phyloP scores from a whole-genome alignment of 306 rosid genomes.

The Styphnolobium japonicum region DNA sequence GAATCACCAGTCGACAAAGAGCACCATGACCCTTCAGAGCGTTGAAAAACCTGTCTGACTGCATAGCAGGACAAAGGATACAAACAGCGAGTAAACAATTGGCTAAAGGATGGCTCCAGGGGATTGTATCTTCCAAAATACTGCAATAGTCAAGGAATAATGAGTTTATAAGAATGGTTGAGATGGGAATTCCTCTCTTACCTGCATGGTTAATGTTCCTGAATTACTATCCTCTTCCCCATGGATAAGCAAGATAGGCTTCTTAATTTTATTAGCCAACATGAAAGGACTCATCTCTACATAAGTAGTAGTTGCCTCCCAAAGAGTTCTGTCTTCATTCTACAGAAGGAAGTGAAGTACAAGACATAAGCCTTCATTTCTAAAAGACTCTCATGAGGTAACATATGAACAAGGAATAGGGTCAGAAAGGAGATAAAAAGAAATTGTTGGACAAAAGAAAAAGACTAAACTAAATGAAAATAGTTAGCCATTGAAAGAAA shows the following conservation, averaged over 20 bases:
- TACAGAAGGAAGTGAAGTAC: constrained; percentile 30
- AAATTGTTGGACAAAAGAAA: not conserved
- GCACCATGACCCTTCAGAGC: constrained; percentile 99
- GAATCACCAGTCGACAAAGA: constrained; percentile 87
- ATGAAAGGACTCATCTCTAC: constrained; percentile 99
- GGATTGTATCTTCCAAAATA: constrained; percentile 9
- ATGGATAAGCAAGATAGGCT: constrained; percentile 92
- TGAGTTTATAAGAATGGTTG: not conserved
- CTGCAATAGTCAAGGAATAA: constrained; percentile 15
- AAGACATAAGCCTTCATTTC: constrained; percentile 9
- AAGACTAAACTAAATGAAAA: not conserved
- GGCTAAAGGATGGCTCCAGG: constrained; percentile 19
- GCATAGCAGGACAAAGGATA: constrained; percentile 32
- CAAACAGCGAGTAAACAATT: constrained; percentile 24
- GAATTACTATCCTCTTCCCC: constrained; percentile 98
- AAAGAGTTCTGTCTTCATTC: constrained; percentile 97
- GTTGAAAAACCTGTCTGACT: constrained; percentile 95
- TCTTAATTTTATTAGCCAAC: constrained; percentile 93
- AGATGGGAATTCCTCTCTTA: constrained; percentile 24
- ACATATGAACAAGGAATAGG: not conserved
- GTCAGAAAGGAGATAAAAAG: constrained; percentile 8
- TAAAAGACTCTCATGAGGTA: constrained; percentile 13
- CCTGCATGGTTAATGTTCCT: constrained; percentile 99
- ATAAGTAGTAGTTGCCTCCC: constrained; percentile 89
- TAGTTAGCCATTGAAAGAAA: not conserved